Conservation (phyloP, 805 yeast species). For the Wickerhamiella sergipiensis region DNA sequence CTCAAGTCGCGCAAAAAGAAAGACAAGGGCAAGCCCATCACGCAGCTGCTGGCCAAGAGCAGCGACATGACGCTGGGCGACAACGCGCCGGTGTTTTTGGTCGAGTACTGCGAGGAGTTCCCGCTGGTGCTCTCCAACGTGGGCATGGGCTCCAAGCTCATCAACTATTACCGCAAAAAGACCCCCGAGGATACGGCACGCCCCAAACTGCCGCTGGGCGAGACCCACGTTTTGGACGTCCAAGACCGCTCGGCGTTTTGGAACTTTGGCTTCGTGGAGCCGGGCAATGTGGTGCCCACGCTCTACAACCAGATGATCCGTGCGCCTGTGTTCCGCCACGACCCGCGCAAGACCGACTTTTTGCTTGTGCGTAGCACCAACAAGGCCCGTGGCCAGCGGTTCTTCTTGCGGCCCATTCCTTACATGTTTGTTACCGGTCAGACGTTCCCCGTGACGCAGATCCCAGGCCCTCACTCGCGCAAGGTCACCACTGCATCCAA, state of each 20-base stretch:
- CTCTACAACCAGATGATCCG: constrained; percentile 80
- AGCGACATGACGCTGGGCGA: constrained; percentile 76
- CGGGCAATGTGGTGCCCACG: constrained; percentile 88
- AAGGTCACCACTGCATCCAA: constrained; percentile 88
- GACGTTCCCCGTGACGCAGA: constrained; percentile 80
- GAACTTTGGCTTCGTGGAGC: constrained; percentile 95
- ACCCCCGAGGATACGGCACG: constrained; percentile 68
- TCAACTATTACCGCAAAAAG: constrained; percentile 82
- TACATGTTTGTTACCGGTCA: constrained; percentile 83
- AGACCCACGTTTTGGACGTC: constrained; percentile 89
- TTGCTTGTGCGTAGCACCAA: constrained; percentile 62
- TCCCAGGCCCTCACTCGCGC: constrained; percentile 96
- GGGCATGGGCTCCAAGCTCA: constrained; percentile 92
- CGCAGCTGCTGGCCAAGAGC: constrained; percentile 57
- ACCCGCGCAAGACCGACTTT: constrained; percentile 65
- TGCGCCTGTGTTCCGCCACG: constrained; percentile 89
- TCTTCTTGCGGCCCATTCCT: constrained; percentile 53
- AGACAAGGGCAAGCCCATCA: constrained; percentile 71
- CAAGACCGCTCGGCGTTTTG: constrained; percentile 96
- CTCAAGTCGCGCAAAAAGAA: constrained; percentile 65
- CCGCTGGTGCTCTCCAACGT: constrained; percentile 74
- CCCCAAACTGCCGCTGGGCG: constrained; percentile 83
- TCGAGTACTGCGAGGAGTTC: constrained; percentile 84
- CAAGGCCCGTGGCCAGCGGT: constrained; percentile 52
- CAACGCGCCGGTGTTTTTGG: constrained; percentile 55